These are phyloP conservation scores for Theobroma cacao DNA, from an alignment of 345 rosid species.

Conservation along the genomic window DNA sequence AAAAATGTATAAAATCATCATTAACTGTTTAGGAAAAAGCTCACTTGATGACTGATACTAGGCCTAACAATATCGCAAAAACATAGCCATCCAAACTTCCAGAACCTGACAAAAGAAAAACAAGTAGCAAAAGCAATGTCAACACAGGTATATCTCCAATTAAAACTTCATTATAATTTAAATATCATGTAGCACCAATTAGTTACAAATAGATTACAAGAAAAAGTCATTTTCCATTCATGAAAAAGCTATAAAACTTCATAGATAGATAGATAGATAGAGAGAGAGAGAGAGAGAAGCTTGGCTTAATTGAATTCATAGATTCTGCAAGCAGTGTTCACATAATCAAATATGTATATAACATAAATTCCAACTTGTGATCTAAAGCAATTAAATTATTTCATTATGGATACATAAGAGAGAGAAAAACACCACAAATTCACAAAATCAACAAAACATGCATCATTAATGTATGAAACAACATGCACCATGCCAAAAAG, in stretches of 20 bases:
- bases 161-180: neutral
- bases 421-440: neutral
- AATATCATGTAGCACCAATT: neutral
- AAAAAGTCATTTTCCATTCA: neutral
- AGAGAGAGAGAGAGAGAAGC: neutral
- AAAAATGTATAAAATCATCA: neutral
- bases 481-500: neutral
- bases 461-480: neutral
- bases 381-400: neutral
- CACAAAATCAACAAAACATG: neutral
- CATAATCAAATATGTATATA: neutral
- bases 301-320: neutral
- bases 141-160: neutral
- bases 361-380: neutral
- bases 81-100: conserved; percentile 52
- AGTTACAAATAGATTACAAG: neutral
- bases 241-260: neutral
- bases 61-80: conserved; percentile 72
- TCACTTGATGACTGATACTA: conserved; percentile 73
- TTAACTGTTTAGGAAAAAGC: neutral
- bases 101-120: conserved; percentile 51
- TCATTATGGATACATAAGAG: neutral
- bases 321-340: neutral
- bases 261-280: too few relatives aligned
- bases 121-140: conserved; percentile 9